Evolutionary conservation across 2,329 filamentous ascomycete species (phyloP), one percentile per base, ranked within the genome.

Genomic region (Sporothrix globosa): DNA sequence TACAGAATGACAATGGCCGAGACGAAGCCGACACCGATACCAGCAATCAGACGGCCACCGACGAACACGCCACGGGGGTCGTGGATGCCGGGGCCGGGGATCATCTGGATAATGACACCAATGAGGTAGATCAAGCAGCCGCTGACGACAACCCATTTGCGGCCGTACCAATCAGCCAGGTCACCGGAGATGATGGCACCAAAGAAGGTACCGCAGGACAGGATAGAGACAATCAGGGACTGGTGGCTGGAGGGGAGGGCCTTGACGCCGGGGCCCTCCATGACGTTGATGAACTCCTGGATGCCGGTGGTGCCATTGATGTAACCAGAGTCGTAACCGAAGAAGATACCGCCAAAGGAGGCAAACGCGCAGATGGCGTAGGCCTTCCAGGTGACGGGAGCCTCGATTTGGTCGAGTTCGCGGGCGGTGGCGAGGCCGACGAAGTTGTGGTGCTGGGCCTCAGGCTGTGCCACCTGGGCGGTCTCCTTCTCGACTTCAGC

Each of bases 1-100:
- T 96, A 94, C 72, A 93, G 84, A 77, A 93, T 92, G 80, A 93
- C 89, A 76, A 93, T 89, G 76, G 91, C 90, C 10, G 90, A 92
- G 75, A 92, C 90, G 78, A 93, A 93, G 77, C 91, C 92, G 76
- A 93, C 91, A 84, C 92, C 92, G 70, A 93, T 79, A 79, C 92
- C 92, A 63, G 91, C 89, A 75, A 95, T 81, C 71, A 93, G 81
- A 85, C 91, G 91, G 78, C 92, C 92, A 71, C 87, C 86, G 27
- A 92, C 89, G 72, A 93, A 88, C 73, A 88, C 83, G 70, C 84
- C 87, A 14, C 91, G 82, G 50, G 84, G 82, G 68, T 83, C 79
- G 52, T 85, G 82, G 69, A 84, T 82, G 69, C 77, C 77, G 24
- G 77, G 74, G 70, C 80, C 81, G 39, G 83, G 84, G 69, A 83